A percentile compares a stretch with the other conserved stretches of the same genome.
These are phyloP conservation scores for Coemansia sp. DNA, from an alignment of 192 early-diverging fungal species.

Conservation along the genomic window DNA sequence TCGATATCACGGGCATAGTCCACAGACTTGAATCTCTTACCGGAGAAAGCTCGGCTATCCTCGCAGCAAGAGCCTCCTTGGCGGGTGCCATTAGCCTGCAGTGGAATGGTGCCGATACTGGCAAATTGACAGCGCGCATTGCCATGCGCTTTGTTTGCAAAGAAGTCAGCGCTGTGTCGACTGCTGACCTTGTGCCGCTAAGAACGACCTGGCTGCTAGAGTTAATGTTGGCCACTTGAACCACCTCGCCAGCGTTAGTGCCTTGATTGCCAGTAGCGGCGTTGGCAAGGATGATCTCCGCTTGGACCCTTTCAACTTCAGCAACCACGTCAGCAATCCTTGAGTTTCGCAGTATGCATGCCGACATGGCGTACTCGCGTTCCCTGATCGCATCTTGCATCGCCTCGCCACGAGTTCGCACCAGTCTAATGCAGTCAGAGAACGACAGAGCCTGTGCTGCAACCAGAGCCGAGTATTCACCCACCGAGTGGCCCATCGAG, in stretches of 20 bases:
- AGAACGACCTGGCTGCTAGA: constrained; percentile 82
- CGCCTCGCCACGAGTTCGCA: constrained; percentile 79
- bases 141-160: constrained; percentile 82
- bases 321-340: constrained; percentile 68
- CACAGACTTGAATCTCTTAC: constrained; percentile 62
- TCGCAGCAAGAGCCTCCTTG: constrained; percentile 67
- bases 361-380: constrained; percentile 82
- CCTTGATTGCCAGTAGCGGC: not conserved
- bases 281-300: constrained; percentile 8
- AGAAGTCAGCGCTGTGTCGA: constrained; percentile 77
- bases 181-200: constrained; percentile 82
- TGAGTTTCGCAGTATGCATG: constrained; percentile 74
- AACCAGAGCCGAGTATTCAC: constrained; percentile 83
- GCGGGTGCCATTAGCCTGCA: constrained; percentile 90
- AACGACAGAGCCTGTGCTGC: constrained; percentile 67
- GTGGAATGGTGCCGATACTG: constrained; percentile 97
- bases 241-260: constrained; percentile 57
- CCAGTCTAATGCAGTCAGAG: constrained; percentile 79
- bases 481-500: constrained; percentile 89
- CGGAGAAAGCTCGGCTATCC: constrained; percentile 62
- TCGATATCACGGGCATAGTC: constrained; percentile 82
- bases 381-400: constrained; percentile 80
- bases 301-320: constrained; percentile 40
- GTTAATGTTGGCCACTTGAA: constrained; percentile 88
- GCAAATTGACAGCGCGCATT: constrained; percentile 81